phyloP scores from a whole-genome alignment of 768 basidiomycete species.

The Boletus eberwhitei region DNA sequence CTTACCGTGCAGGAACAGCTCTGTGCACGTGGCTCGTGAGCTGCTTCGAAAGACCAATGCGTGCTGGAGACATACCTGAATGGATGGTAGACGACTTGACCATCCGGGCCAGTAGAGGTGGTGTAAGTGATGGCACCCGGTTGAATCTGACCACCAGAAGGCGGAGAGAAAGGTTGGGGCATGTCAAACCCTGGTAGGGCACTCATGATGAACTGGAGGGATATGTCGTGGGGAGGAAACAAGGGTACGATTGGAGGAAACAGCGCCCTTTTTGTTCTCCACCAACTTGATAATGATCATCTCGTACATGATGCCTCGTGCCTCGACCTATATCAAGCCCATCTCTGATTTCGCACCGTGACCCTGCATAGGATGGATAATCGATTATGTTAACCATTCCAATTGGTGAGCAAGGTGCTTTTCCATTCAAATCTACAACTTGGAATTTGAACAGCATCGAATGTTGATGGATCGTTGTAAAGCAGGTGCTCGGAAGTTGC shows the following conservation, averaged over 20 bases:
- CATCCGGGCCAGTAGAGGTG: constrained; percentile 59
- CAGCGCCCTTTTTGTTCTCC: constrained; percentile 21
- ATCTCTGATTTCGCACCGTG: constrained; percentile 26
- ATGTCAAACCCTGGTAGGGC: constrained; percentile 23
- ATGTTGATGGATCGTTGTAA: neutral
- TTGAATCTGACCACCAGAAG: constrained; percentile 43
- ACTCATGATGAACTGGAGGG: constrained; percentile 18
- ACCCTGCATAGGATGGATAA: neutral
- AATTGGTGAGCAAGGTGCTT: neutral
- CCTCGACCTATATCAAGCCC: constrained; percentile 29
- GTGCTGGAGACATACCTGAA: constrained; percentile 55
- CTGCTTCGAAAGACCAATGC: constrained; percentile 1
- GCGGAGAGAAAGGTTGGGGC: constrained; percentile 30
- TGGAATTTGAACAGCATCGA: neutral
- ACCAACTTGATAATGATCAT: constrained; percentile 10
- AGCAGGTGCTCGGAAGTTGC: neutral
- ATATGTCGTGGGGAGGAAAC: constrained; percentile 13
- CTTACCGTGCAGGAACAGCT: constrained; percentile 72
- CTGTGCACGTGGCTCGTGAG: constrained; percentile 36
- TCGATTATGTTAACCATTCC: constrained; percentile 1
- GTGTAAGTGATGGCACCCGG: constrained; percentile 75
- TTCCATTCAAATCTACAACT: neutral
- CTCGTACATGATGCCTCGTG: constrained; percentile 27
- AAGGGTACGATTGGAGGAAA: neutral
- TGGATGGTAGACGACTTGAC: constrained; percentile 61